Evolutionary conservation across 2,329 filamentous ascomycete species (phyloP).

Genomic region (Alternaria brassicicola): DNA sequence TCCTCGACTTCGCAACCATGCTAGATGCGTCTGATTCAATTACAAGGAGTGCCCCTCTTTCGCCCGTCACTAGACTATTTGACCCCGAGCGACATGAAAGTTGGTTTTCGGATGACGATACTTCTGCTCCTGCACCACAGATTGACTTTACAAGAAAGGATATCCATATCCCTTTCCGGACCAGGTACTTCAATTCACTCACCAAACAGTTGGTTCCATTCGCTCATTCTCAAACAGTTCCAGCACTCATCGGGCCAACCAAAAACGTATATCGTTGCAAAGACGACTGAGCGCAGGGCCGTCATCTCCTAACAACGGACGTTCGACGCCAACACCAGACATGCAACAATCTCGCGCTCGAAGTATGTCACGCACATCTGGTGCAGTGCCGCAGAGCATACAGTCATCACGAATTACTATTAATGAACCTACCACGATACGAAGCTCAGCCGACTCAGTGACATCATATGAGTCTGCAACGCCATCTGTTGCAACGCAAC

Average conservation of each 20-base stretch:
- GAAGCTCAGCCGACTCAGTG: constrained; percentile 47
- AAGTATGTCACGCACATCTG: constrained; percentile 23
- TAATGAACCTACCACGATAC: constrained; percentile 29
- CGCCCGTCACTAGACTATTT: constrained; percentile 17
- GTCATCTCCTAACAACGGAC: constrained; percentile 16
- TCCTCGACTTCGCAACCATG: constrained; percentile 38
- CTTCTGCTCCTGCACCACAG: constrained; percentile 36
- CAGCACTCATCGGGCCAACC: constrained; percentile 26
- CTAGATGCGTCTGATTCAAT: constrained; percentile 28
- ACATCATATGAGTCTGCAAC: constrained; percentile 44
- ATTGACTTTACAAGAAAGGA: constrained; percentile 44
- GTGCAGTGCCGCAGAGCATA: constrained; percentile 11
- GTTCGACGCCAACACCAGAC: constrained; percentile 26
- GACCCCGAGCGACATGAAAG: constrained; percentile 17
- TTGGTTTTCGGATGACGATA: constrained; percentile 40
- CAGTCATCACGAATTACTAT: constrained; percentile 20
- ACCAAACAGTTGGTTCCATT: not conserved
- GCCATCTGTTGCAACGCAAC: constrained; percentile 41
- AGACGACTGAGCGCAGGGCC: constrained; percentile 26
- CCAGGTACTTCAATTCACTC: constrained; percentile 34
- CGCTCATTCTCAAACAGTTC: constrained; percentile 30
- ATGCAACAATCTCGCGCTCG: constrained; percentile 18
- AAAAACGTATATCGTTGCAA: constrained; percentile 26
- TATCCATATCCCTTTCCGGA: constrained; percentile 47
- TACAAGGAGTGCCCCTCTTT: constrained; percentile 27